A percentile compares a stretch with the other conserved stretches of the same genome.
These are phyloP conservation scores for Candida dendrica DNA, from an alignment of 805 yeast species.

Conservation along the genomic window DNA sequence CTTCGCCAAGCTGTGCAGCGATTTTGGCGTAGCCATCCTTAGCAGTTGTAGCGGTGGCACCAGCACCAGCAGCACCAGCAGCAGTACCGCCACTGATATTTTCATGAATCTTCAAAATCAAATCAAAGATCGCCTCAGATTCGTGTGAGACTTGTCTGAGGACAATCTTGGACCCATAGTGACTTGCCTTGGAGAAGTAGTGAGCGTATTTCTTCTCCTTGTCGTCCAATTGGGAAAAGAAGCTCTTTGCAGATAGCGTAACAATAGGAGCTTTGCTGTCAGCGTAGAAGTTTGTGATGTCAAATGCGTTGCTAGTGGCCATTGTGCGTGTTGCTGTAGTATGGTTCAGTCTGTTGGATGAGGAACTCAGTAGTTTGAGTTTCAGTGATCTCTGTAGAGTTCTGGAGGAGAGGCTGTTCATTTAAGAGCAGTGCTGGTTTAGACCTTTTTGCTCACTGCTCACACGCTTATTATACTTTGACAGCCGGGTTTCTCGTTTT, in stretches of 20 bases:
- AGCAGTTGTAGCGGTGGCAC: no score
- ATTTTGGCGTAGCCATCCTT: slow-evolving; percentile 38
- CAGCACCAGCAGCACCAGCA: no score
- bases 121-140: slow-evolving; percentile 66
- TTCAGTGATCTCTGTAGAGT: not conserved
- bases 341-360: no score
- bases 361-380: no score
- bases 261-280: slow-evolving; percentile 66
- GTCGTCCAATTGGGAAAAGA: slow-evolving; percentile 56
- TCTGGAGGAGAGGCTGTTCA: not conserved
- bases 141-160: slow-evolving; percentile 79
- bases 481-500: no score
- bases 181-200: slow-evolving; percentile 75
- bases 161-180: slow-evolving; percentile 75
- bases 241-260: slow-evolving; percentile 59
- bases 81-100: slow-evolving; percentile 37
- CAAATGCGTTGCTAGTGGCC: not conserved
- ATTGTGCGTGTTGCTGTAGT: not conserved
- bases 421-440: no score
- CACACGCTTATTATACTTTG: no score
- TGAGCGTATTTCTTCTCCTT: slow-evolving; percentile 72
- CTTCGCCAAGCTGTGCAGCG: slow-evolving; percentile 24
- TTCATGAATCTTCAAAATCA: slow-evolving; percentile 55
- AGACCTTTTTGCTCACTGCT: no score
- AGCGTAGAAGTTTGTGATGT: slow-evolving; percentile 29